Evolutionary conservation across 208 protist genomes (phyloP).

Genomic region (Balamuthia mandrillaris): DNA sequence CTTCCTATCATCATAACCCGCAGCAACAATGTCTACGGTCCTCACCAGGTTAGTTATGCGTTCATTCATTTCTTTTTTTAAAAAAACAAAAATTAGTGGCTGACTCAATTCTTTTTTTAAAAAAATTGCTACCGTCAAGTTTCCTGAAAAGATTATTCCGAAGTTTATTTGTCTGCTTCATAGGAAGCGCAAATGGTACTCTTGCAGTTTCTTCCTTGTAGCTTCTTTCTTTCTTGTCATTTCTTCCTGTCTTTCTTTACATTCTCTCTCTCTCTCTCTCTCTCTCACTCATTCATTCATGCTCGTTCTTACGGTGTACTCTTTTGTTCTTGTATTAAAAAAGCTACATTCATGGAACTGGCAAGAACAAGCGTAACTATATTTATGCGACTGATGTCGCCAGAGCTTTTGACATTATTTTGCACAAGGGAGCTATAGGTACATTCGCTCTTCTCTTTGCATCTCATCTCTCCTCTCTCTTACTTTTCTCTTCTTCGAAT

Average conservation of each 20-base stretch:
- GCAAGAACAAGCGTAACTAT: constrained; percentile 39
- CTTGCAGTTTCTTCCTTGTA: neutral
- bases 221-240: neutral
- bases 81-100: neutral
- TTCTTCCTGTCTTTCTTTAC: neutral
- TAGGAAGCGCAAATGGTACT: constrained; percentile 65
- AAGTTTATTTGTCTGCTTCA: constrained; percentile 73
- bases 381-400: constrained; percentile 78
- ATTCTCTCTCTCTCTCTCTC: constrained; percentile 42
- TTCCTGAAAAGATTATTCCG: constrained; percentile 84
- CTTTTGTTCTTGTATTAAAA: neutral
- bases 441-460: neutral
- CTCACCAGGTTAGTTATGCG: constrained; percentile 75
- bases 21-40: constrained; percentile 89
- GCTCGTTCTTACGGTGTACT: neutral
- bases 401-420: constrained; percentile 70
- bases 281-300: neutral
- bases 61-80: neutral
- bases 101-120: neutral
- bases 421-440: constrained; percentile 74
- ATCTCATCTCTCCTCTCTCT: neutral
- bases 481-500: neutral
- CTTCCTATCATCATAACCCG: constrained; percentile 89
- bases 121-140: too few species aligned
- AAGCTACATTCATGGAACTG: constrained; percentile 61